Evolutionary conservation across 2,329 filamentous ascomycete genomes (phyloP).

Genomic region (Fonsecaea erecta): DNA sequence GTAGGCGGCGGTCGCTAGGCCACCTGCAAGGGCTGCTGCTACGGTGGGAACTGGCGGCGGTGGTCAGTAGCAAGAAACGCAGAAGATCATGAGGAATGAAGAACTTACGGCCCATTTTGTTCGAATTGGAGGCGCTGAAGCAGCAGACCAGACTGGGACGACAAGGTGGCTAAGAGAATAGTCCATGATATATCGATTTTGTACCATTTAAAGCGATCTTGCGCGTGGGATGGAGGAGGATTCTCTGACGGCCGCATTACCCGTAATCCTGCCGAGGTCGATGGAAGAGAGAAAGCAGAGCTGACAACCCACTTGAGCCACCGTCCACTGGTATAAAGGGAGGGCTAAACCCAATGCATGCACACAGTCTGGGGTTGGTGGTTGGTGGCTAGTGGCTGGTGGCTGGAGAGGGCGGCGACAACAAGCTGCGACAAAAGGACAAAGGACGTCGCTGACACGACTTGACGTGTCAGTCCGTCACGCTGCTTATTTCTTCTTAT

Average conservation of each 20-base stretch:
- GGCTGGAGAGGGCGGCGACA: neutral
- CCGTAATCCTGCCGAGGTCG: constrained; percentile 2
- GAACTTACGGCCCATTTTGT: constrained; percentile 20
- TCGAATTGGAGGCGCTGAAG: constrained; percentile 14
- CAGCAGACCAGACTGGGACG: neutral
- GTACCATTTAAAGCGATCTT: neutral
- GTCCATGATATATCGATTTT: constrained; percentile 13
- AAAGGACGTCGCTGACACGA: neutral
- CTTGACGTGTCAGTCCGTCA: neutral
- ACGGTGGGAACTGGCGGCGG: constrained; percentile 28
- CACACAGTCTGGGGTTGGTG: neutral
- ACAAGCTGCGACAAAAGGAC: neutral
- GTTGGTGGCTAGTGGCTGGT: too few relatives aligned
- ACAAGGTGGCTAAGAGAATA: neutral
- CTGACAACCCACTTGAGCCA: too few relatives aligned
- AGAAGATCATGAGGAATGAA: neutral
- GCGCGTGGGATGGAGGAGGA: constrained; percentile 9
- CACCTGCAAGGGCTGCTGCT: constrained; percentile 42
- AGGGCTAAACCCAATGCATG: neutral
- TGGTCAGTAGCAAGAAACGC: neutral
- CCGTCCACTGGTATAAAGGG: too few relatives aligned
- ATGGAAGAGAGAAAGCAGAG: neutral
- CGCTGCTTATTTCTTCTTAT: too few relatives aligned
- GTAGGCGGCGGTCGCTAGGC: constrained; percentile 59
- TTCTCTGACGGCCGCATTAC: neutral